A percentile compares a stretch with the other conserved stretches of the same genome.
phyloP scores from a whole-genome alignment of 148 eudicot genomes.

The Silene latifolia region DNA sequence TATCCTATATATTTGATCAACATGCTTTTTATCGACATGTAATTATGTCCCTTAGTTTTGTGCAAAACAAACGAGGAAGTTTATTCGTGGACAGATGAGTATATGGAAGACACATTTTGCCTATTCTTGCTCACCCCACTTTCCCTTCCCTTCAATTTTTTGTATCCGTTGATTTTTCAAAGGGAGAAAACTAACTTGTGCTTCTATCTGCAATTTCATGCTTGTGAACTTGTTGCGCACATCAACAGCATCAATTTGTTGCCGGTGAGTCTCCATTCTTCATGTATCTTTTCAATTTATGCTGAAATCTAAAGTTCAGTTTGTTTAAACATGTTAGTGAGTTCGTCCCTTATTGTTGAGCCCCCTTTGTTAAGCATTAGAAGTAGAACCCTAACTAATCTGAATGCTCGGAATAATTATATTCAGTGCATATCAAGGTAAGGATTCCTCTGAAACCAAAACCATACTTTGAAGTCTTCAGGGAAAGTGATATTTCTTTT shows the following conservation, averaged over 20 bases:
- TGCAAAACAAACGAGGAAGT: no score
- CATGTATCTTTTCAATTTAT: not conserved
- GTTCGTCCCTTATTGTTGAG: not conserved
- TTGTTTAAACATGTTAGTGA: not conserved
- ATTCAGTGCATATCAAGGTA: no score
- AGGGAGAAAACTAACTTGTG: conserved; percentile 25
- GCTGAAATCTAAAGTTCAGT: not conserved
- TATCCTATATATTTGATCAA: no score
- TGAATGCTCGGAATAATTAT: not conserved
- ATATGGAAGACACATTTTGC: not conserved
- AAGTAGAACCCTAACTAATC: not conserved
- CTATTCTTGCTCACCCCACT: not conserved
- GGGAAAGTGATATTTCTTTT: not conserved
- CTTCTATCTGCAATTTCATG: conserved; percentile 31
- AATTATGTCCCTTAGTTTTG: no score
- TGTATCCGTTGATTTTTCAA: not conserved
- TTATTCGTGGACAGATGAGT: no score
- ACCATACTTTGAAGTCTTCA: not conserved
- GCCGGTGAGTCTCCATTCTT: conserved; percentile 65
- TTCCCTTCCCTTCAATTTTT: not conserved
- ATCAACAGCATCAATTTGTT: conserved; percentile 90
- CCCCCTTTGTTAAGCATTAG: not conserved
- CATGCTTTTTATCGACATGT: no score
- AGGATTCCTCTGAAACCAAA: not conserved
- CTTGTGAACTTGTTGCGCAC: conserved; percentile 17